phyloP scores from a whole-genome alignment of 1,139 yeast species.

The Yamadazyma conglobata region DNA sequence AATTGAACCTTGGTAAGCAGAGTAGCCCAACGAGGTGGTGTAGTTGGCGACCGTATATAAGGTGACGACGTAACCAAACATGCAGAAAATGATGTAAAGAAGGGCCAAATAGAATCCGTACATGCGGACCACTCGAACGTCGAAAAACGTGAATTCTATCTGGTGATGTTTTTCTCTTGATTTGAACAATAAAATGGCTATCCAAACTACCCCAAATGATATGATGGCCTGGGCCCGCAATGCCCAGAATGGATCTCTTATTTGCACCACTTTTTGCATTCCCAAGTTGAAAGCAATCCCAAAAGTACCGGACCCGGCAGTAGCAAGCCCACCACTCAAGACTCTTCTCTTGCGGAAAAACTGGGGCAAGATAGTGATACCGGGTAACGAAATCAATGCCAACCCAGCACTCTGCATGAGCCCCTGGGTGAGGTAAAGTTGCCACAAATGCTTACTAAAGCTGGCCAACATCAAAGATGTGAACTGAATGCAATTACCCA shows the following conservation, averaged over 20 bases:
- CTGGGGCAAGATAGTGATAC: slow-evolving; percentile 50
- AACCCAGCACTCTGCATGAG: slow-evolving; percentile 27
- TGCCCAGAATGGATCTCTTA: slow-evolving; percentile 36
- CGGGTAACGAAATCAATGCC: slow-evolving; percentile 24
- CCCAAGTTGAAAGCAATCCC: slow-evolving; percentile 24
- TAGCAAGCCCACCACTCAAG: slow-evolving; percentile 51
- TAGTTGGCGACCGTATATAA: slow-evolving; percentile 34
- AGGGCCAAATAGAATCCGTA: slow-evolving; percentile 28
- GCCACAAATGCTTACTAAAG: slow-evolving; percentile 33
- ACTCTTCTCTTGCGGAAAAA: slow-evolving; percentile 61
- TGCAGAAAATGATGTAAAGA: slow-evolving; percentile 30
- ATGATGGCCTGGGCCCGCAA: slow-evolving; percentile 34
- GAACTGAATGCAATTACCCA: slow-evolving; percentile 39
- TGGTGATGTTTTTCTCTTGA: slow-evolving; percentile 6
- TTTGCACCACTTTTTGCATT: slow-evolving; percentile 25
- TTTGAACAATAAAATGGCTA: slow-evolving; percentile 20
- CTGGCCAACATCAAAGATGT: slow-evolving; percentile 45
- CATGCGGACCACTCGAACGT: slow-evolving; percentile 7
- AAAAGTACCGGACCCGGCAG: slow-evolving; percentile 35
- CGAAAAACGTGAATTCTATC: slow-evolving; percentile 14
- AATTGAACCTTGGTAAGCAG: slow-evolving; percentile 41
- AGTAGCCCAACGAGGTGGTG: slow-evolving; percentile 25
- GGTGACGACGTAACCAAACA: slow-evolving; percentile 36
- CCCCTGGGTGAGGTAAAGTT: slow-evolving; percentile 30
- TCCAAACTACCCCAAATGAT: slow-evolving; percentile 23